phyloP scores from a whole-genome alignment of 176 grass and related monocot genomes.

The Phoenix roebelenii region DNA sequence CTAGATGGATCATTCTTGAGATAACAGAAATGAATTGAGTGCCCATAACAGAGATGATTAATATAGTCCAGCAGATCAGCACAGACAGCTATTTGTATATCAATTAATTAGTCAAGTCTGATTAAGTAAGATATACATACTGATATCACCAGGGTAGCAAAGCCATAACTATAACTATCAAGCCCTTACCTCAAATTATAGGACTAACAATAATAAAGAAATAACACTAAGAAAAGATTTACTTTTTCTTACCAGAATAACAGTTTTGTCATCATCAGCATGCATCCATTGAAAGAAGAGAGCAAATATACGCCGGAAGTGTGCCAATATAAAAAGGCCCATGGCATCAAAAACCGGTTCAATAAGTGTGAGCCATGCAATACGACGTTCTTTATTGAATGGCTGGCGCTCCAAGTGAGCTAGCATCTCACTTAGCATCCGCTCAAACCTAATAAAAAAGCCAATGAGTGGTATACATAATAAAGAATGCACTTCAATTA shows the following conservation, averaged over 20 bases:
- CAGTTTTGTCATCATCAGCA: conserved; percentile 70
- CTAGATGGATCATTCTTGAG: too few relatives aligned
- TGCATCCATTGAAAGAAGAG: conserved; percentile 95
- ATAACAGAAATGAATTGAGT: too few relatives aligned
- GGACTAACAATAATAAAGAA: neutral
- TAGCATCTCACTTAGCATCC: conserved; percentile 80
- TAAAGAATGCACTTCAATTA: too few relatives aligned
- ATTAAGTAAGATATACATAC: too few relatives aligned
- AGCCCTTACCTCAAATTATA: too few relatives aligned
- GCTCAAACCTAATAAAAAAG: conserved; percentile 54
- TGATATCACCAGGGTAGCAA: too few relatives aligned
- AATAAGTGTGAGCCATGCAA: conserved; percentile 65
- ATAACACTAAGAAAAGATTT: neutral
- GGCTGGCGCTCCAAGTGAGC: conserved; percentile 77
- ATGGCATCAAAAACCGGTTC: conserved; percentile 74
- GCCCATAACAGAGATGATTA: too few relatives aligned
- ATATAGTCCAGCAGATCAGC: too few relatives aligned
- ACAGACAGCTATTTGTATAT: too few relatives aligned
- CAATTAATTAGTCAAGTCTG: too few relatives aligned
- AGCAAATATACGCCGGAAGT: conserved; percentile 74
- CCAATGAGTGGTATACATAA: too few relatives aligned
- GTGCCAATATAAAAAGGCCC: conserved; percentile 76
- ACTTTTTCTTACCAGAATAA: conserved; percentile 48
- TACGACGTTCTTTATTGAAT: conserved; percentile 52
- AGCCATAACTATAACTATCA: too few relatives aligned